Evolutionary conservation across 2,329 filamentous ascomycete genomes (phyloP).

Genomic region (Paracorniculantispora psalliotae): DNA sequence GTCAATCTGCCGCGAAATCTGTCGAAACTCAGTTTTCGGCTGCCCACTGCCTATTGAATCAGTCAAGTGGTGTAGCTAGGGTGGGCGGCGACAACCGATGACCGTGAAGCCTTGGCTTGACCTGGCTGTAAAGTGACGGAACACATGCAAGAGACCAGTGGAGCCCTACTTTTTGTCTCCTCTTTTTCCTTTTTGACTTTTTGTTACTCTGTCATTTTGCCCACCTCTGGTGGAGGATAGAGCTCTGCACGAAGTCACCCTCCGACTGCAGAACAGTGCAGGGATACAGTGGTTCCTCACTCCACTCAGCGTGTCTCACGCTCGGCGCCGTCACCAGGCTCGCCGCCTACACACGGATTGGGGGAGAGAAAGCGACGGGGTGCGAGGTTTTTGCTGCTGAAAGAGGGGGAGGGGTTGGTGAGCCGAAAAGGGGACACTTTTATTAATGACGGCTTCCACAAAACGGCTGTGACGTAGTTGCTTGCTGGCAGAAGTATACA

Average conservation of each 20-base stretch:
- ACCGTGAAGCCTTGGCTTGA: not conserved
- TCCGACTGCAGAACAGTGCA: not conserved
- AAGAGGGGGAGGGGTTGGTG: not conserved
- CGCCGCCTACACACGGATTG: not conserved
- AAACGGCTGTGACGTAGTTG: not conserved
- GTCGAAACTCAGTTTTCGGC: too few relatives aligned
- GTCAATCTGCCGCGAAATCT: too few relatives aligned
- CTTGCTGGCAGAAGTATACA: not conserved
- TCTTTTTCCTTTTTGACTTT: not conserved
- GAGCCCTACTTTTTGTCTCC: not conserved
- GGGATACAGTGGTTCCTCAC: conserved; percentile 3
- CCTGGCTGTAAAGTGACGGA: not conserved
- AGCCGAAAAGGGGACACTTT: not conserved
- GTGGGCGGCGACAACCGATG: conserved; percentile 1
- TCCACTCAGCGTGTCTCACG: conserved; percentile 9
- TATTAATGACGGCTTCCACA: not conserved
- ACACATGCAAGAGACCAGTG: not conserved
- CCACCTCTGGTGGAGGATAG: not conserved
- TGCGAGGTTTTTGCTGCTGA: not conserved
- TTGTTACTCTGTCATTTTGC: not conserved
- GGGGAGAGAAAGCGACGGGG: not conserved
- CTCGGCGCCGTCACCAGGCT: not conserved
- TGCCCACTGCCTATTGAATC: not conserved
- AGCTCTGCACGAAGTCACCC: not conserved
- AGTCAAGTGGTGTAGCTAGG: not conserved